Evolutionary conservation across 495 filamentous ascomycete genomes (phyloP).

Genomic region (Talaromyces thailandensis): DNA sequence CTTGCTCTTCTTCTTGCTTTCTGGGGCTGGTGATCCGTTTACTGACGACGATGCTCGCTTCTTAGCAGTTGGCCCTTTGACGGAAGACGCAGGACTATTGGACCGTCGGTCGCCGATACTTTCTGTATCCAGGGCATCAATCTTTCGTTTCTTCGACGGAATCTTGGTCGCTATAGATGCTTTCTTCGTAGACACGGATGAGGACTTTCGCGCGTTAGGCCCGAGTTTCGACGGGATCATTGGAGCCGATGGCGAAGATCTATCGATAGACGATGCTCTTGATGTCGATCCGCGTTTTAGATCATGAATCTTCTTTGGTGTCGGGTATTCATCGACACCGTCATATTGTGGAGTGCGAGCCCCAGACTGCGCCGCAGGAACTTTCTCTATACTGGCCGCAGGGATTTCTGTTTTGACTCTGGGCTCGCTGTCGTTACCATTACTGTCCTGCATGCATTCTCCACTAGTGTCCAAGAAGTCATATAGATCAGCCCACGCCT

Average conservation of each 20-base stretch:
- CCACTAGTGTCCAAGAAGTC: conserved; percentile 12
- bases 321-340: conserved; percentile 25
- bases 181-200: conserved; percentile 38
- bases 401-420: conserved; percentile 30
- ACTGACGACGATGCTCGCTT: conserved; percentile 31
- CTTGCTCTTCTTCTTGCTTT: conserved; percentile 24
- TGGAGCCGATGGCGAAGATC: conserved; percentile 26
- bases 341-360: conserved; percentile 19
- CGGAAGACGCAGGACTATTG: conserved; percentile 39
- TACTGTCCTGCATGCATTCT: conserved; percentile 10
- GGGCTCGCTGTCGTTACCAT: conserved; percentile 11
- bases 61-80: conserved; percentile 35
- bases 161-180: conserved; percentile 46
- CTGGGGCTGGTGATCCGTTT: conserved; percentile 32
- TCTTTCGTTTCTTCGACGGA: conserved; percentile 48
- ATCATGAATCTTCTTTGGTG: conserved; percentile 30
- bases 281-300: conserved; percentile 28
- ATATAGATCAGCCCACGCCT: conserved; percentile 29
- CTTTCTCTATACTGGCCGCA: conserved; percentile 20
- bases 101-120: conserved; percentile 32
- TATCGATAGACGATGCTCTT: conserved; percentile 24
- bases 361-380: conserved; percentile 18
- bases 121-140: conserved; percentile 35
- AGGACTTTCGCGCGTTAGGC: conserved; percentile 25
- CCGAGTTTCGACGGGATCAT: conserved; percentile 25